Base-by-base conservation (phyloP, 306 rosid genomes). In the Lathyrus sativus region DNA sequence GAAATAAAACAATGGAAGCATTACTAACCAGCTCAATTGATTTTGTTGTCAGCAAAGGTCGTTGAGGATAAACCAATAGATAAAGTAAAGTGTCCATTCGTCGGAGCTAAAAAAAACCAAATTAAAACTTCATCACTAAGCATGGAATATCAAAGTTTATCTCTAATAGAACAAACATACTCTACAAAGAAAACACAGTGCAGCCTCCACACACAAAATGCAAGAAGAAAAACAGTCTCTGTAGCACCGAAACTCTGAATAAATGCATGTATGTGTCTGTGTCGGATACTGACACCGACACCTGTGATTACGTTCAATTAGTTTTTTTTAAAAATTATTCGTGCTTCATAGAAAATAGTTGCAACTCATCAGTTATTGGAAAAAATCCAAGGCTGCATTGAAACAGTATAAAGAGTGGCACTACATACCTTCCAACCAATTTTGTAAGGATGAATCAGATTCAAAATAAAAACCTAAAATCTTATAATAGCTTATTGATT, bases 21-120 rank as follows among this genome's bases (percentile, higher is more conserved):
- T 86, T 33, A 86, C 97, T 59, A 72, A 91, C 98, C 96, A 92
- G 86, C 83, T 92, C 98, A 74, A 92, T 92, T 62, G 96, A 77
- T 74, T 79, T 86, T 55, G 98, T 92, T 64, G 98, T 92, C 77
- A 92, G 82, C 42, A 92, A 78, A 66, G 98, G 98, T 6, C 91
- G 83, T 63, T 92, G 98, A 71, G 98, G 98, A 83, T 92, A 92
- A 76, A 92, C 96, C 76, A 92, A 81, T 29, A 92, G 84, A 82
- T 90, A 90, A 65, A 92, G 95, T 75, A 92, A 71, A 3, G 89
- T 75, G 84, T 92, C 98, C 86, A 82, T 88, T 62, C 96, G 91
- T 19, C 58, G 11, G 11, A 92, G 86, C 98, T 91, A 68, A 76
- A 81, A 76, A 81, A 43, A 63, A 59, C 31, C 70, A 66, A 58